A percentile compares a stretch with the other conserved stretches of the same genome.
Evolutionary conservation across 805 yeast genomes (phyloP).

Genomic region (Barnettozyma salicaria): DNA sequence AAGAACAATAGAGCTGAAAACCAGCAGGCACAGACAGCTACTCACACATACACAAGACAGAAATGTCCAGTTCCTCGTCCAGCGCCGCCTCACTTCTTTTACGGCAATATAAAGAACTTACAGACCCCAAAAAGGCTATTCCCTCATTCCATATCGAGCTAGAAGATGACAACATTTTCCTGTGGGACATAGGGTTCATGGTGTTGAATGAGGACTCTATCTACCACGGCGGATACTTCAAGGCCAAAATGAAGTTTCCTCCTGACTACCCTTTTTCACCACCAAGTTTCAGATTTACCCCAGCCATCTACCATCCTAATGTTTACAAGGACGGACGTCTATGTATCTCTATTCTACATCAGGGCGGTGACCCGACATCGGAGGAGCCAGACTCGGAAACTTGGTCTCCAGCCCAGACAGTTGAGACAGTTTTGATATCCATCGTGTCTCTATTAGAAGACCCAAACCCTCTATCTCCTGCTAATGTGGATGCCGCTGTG

Average conservation of each 20-base stretch:
- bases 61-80: constrained; percentile 16
- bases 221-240: constrained; percentile 91
- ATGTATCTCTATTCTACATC: constrained; percentile 89
- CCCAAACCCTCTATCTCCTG: constrained; percentile 90
- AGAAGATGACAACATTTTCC: constrained; percentile 55
- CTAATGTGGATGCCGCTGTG: constrained; percentile 93
- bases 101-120: constrained; percentile 90
- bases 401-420: constrained; percentile 92
- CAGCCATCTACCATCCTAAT: constrained; percentile 92
- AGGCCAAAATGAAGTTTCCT: constrained; percentile 92
- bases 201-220: constrained; percentile 83
- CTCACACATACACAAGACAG: not conserved
- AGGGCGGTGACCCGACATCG: constrained; percentile 82
- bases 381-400: constrained; percentile 93
- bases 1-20: not conserved
- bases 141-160: constrained; percentile 66
- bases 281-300: constrained; percentile 87
- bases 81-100: constrained; percentile 77
- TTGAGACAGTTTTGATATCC: constrained; percentile 82
- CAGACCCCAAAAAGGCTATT: constrained; percentile 83
- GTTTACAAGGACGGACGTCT: constrained; percentile 90
- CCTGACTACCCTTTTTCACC: constrained; percentile 87
- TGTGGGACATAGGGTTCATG: constrained; percentile 88
- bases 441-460: constrained; percentile 88
- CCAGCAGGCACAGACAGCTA: not conserved